Evolutionary conservation across 2,329 filamentous ascomycete species (phyloP).

Genomic region (Monosporascus sp.): DNA sequence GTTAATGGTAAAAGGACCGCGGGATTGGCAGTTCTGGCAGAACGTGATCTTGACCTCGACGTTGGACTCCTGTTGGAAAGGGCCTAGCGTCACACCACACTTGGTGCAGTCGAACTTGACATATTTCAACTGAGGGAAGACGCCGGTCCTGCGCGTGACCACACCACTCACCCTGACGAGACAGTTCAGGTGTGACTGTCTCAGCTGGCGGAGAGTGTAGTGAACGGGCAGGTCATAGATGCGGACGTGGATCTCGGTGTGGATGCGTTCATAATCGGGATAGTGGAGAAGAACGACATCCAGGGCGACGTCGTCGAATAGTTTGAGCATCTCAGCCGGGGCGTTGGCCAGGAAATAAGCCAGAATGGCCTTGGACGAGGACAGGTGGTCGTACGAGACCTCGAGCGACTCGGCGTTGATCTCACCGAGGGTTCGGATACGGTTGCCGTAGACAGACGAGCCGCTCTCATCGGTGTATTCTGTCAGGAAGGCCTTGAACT

Average conservation of each 20-base stretch:
- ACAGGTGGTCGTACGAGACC: slow-evolving; percentile 90
- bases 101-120: slow-evolving; percentile 97
- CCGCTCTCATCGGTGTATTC: slow-evolving; percentile 89
- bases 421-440: slow-evolving; percentile 92
- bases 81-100: slow-evolving; percentile 84
- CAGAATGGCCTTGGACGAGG: slow-evolving; percentile 83
- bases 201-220: slow-evolving; percentile 90
- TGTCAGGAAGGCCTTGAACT: slow-evolving; percentile 96
- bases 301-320: slow-evolving; percentile 96
- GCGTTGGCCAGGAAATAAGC: slow-evolving; percentile 96
- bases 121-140: slow-evolving; percentile 97
- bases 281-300: slow-evolving; percentile 95
- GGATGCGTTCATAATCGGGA: slow-evolving; percentile 94
- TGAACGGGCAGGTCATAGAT: slow-evolving; percentile 92
- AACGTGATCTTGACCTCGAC: slow-evolving; percentile 94
- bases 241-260: slow-evolving; percentile 94
- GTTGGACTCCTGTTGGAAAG: slow-evolving; percentile 96
- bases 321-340: slow-evolving; percentile 87
- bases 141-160: slow-evolving; percentile 86
- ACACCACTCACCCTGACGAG: slow-evolving; percentile 91
- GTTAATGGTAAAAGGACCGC: slow-evolving; percentile 91
- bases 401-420: slow-evolving; percentile 94
- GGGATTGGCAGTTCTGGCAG: slow-evolving; percentile 93
- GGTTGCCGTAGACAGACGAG: slow-evolving; percentile 88
- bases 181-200: slow-evolving; percentile 93